Conservation (phyloP, 495 filamentous ascomycete genomes). For the Penicillium paxilli region DNA sequence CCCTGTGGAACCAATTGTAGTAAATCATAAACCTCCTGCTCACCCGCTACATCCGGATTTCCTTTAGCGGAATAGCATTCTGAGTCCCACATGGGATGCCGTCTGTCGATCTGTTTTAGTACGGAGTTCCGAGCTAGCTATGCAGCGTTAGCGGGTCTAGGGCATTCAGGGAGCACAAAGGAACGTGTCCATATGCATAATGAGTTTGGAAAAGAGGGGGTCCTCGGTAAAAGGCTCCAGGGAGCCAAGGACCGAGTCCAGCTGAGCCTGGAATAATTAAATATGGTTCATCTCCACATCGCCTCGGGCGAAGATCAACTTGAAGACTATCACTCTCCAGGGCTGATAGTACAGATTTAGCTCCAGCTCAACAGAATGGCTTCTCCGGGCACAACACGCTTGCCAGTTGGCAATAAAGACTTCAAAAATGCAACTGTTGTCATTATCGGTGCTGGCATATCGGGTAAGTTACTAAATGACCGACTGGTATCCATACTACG, state of each 20-base stretch:
- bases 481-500: no score
- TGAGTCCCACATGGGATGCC: no score
- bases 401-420: slow-evolving; percentile 28
- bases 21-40: no score
- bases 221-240: not conserved
- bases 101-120: no score
- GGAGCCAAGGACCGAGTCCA: not conserved
- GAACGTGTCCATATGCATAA: not conserved
- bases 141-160: not conserved
- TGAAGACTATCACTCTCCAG: no score
- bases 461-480: slow-evolving; percentile 30
- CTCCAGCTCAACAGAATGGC: slow-evolving; percentile 10
- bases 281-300: no score
- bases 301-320: no score
- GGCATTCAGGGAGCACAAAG: not conserved
- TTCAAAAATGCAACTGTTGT: slow-evolving; percentile 50
- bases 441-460: slow-evolving; percentile 56
- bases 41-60: no score
- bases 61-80: no score
- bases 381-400: slow-evolving; percentile 4
- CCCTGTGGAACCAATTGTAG: no score
- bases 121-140: not conserved
- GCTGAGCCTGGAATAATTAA: no score
- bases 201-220: not conserved
- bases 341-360: no score